Evolutionary conservation across 2,329 filamentous ascomycete genomes (phyloP), one percentile per base, ranked within the genome.

Genomic region (Tympanopsis confertula): DNA sequence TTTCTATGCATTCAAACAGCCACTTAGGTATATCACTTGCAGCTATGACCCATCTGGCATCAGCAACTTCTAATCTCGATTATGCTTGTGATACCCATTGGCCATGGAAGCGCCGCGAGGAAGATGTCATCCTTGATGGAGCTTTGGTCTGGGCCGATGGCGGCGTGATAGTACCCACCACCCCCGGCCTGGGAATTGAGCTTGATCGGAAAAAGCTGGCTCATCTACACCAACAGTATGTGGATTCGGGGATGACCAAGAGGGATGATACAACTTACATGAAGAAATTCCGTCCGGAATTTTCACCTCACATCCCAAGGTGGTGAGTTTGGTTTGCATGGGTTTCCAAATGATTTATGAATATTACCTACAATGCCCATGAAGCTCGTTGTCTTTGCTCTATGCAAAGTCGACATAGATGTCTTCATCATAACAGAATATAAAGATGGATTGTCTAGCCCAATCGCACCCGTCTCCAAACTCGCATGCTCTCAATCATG

Each of bases 71-170:
- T 0, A 63, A 63, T 26, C 43, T 63, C 2, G 60, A 63, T 44
- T 63, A 63, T 30, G 60, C 60, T 0, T 63, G 61, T 35, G 61
- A 63, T 36, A 63, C 61, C 0, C 61, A 63, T 40, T 63, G 61
- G 61, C 61, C 61, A 5, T 64, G 61, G 61, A 63, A 63, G 47
- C 56, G 54, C 3, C 51, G 55, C 1, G 55, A 62, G 5, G 61
- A 63, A 42, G 61, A 63, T 36, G 58, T 63, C 4, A 46, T 63
- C 33, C 41, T 55, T 5, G 52, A 58, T n/a, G 57, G 58, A 2
- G 50, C 52, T 0, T 32, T 63, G 38, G 52, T 45, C 19, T 63
- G 59, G 59, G 43, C 36, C 1, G 50, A 62, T 28, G 59, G 59
- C 0, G 57, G 53, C 1, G 41, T 62, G 3, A 24, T 47, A 0